Base-by-base conservation (phyloP, 2,329 filamentous ascomycete genomes). In the Aspergillus puulaauensis region DNA sequence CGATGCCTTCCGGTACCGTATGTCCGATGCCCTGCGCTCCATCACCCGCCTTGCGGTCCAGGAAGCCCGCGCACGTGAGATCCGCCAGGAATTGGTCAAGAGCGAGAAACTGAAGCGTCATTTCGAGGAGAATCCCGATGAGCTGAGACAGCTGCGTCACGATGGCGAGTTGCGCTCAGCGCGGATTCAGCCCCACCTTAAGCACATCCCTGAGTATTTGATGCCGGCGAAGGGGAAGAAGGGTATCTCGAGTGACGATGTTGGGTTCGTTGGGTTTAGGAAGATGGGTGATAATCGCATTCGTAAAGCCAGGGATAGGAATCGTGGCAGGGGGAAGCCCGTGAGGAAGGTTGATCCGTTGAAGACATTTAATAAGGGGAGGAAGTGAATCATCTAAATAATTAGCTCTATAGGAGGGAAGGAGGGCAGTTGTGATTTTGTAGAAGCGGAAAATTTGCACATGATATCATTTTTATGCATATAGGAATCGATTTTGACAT, bases 71-170 rank as follows among this genome's bases (percentile, higher is more conserved):
- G 90, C 91, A 9, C 86, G 90, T 59, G 93, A 99, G 76, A 83
- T 99, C 56, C 85, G 91, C 54, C 87, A 93, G 72, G 95, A 98
- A 74, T 82, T 99, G 12, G 82, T 97, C 67, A 96, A 96, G 78
- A 93, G 89, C 64, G 93, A 98, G 70, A 97, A 96, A 76, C 80
- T 99, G 54, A 93, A 95, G 76, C 84, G 92, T 52, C 91, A 98
- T 79, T 99, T 98, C 69, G 95, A 98, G 72, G 95, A 99, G 75
- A 97, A 99, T 73, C 95, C 95, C 0, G 86, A 89, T 33, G 93
- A 98, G 71, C 78, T 98, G 63, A 85, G 86, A 39, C 91, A 96
- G 71, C 80, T 98, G 64, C 86, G 93, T 24, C 95, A 99, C 71
- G 95, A 99, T 71, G 88, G 88, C 39, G 93, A 97, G 73, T 81